These are phyloP conservation scores for Epithele typhae DNA, from an alignment of 768 basidiomycete genomes.

Conservation along the genomic window DNA sequence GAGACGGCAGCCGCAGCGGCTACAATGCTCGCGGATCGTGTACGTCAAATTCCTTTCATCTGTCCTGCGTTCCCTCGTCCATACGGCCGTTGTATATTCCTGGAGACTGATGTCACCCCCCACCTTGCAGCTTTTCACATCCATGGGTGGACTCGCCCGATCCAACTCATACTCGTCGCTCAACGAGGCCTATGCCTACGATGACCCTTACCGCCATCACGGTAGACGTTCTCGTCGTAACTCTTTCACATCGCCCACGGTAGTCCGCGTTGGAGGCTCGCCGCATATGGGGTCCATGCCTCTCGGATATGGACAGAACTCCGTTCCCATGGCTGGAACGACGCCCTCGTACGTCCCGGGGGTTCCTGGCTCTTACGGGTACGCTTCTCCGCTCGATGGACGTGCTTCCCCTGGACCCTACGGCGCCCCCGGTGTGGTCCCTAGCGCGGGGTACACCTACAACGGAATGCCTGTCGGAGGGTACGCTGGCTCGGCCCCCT, in stretches of 20 bases:
- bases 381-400: constrained; percentile 7
- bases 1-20: constrained; percentile 70
- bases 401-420: constrained; percentile 12
- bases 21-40: constrained; percentile 8
- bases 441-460: neutral
- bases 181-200: constrained; percentile 8
- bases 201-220: constrained; percentile 5
- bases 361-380: constrained; percentile 4
- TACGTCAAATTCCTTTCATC: neutral
- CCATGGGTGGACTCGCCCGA: too few relatives aligned
- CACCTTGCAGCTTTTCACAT: too few relatives aligned
- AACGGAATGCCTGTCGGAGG: constrained; percentile 2
- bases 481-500: neutral
- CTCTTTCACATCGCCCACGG: constrained; percentile 9
- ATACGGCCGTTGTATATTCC: too few relatives aligned
- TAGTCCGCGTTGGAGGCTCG: constrained; percentile 9
- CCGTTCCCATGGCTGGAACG: constrained; percentile 6
- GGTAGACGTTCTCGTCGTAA: constrained; percentile 10
- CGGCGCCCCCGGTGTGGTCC: neutral
- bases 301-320: too few relatives aligned
- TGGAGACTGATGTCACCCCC: too few relatives aligned
- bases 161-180: constrained; percentile 6
- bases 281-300: constrained; percentile 3
- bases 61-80: too few relatives aligned
- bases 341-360: constrained; percentile 1